A percentile compares a stretch with the other conserved stretches of the same genome.
Evolutionary conservation across 306 rosid genomes (phyloP).

Genomic region (Casuarina cunninghamiana): DNA sequence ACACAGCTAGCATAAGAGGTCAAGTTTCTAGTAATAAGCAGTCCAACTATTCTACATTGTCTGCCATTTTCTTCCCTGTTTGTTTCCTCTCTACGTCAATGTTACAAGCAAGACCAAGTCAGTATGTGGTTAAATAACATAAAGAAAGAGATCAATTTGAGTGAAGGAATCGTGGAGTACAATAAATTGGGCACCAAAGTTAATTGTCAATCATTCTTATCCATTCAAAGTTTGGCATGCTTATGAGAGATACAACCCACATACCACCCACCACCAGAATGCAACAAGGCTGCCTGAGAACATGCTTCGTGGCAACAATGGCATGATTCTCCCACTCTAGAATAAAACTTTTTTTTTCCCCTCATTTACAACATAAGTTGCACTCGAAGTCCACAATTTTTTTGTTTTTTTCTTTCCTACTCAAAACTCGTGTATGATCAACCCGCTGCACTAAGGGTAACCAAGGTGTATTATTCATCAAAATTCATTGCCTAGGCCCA

Average conservation of each 20-base stretch:
- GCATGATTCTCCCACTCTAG: background rate
- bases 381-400: constrained; percentile 9
- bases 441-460: constrained; percentile 36
- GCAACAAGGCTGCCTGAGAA: constrained; percentile 10
- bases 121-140: background rate
- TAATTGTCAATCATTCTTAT: background rate
- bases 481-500: constrained; percentile 53
- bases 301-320: constrained; percentile 14
- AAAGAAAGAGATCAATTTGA: background rate
- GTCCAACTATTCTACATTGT: no score
- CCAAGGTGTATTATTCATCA: constrained; percentile 31
- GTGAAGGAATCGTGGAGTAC: background rate
- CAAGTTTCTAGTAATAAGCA: background rate
- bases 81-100: background rate
- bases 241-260: no score
- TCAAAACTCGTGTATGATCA: constrained; percentile 38
- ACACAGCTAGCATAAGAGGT: background rate
- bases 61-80: no score
- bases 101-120: background rate
- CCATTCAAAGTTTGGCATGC: background rate
- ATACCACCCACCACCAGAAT: background rate
- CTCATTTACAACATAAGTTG: background rate
- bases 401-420: constrained; percentile 5
- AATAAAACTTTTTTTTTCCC: background rate
- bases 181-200: background rate